Base-by-base conservation (phyloP, 202 grass and related monocot genomes). In the Musa balbisiana region DNA sequence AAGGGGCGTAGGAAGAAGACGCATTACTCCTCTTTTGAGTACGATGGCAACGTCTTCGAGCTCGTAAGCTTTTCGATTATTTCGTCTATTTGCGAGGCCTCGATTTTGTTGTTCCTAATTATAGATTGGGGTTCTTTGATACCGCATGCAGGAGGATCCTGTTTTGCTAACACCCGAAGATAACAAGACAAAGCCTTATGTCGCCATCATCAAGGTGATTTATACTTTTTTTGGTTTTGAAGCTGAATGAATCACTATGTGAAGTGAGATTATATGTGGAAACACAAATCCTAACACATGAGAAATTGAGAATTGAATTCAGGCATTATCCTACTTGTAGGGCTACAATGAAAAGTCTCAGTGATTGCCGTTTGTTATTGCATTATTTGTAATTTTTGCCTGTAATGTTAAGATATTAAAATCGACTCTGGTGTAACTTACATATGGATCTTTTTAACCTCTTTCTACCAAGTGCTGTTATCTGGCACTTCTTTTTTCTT, bases 201-300 rank as follows among this genome's bases (percentile, higher is more conserved):
- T 94, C n/a, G 95, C 91, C 50, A 89, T 98, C 56, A 87, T 98
- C 80, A 98, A 98, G 83, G 94, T 93, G 62, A 80, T 73, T 9
- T 70, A 10, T 70, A 10, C 49, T 70, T 25, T 19, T 50, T n/a
- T 0, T 65, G 5, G 29, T 70, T 60, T 11, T 52, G 33, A 51
- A 51, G 2, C n/a, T n/a, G 16, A 19, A 69, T 50, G 11, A 14
- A 67, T 33, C 12, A 33, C 43, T 12, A 1, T 49, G 43, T 69
- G 12, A 50, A 49, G 27, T 49, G 20, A 23, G 24, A 23, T 24
- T 22, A 24, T 9, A 25, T 64, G 62, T 2, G 2, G 11, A 64
- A n/a, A 16, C 14, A 64, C n/a, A 64, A 24, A 64, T 24, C 21
- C 0, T 64, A 64, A 64, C n/a, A 25, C 5, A 24, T 24, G n/a